phyloP scores from a whole-genome alignment of 345 rosid genomes.

The Microthlaspi erraticum region DNA sequence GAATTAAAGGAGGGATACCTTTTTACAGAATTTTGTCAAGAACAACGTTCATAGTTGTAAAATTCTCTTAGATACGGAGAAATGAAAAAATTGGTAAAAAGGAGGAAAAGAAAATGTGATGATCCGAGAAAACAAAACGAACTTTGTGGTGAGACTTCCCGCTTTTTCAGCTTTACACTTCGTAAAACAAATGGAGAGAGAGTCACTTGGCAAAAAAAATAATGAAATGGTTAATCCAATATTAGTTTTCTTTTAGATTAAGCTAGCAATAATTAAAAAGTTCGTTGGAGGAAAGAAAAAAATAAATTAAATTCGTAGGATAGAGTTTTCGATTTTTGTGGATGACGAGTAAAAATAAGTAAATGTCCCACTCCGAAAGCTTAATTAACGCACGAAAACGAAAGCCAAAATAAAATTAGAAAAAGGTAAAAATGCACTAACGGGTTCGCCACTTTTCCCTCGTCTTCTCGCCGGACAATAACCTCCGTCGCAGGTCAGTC shows the following conservation, averaged over 20 bases:
- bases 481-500: neutral
- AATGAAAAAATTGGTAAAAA: neutral
- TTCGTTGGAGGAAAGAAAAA: no score
- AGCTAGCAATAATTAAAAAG: neutral
- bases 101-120: slow-evolving; percentile 35
- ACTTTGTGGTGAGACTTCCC: slow-evolving; percentile 48
- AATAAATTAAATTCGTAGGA: neutral
- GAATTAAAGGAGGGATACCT: slow-evolving; percentile 4
- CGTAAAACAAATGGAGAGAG: neutral
- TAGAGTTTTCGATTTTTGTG: neutral
- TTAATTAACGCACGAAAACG: neutral
- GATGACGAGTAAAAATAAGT: neutral
- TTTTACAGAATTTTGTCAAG: slow-evolving; percentile 33
- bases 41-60: slow-evolving; percentile 22
- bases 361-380: neutral
- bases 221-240: neutral
- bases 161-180: slow-evolving; percentile 39
- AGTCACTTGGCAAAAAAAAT: slow-evolving; percentile 16
- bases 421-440: neutral
- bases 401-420: neutral
- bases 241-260: neutral
- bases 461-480: neutral
- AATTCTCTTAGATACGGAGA: slow-evolving; percentile 1
- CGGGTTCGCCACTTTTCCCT: slow-evolving; percentile 11
- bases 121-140: slow-evolving; percentile 47